Evolutionary conservation across 768 basidiomycete genomes (phyloP), one percentile per base, ranked within the genome.

Genomic region (Steccherinum ochraceum): DNA sequence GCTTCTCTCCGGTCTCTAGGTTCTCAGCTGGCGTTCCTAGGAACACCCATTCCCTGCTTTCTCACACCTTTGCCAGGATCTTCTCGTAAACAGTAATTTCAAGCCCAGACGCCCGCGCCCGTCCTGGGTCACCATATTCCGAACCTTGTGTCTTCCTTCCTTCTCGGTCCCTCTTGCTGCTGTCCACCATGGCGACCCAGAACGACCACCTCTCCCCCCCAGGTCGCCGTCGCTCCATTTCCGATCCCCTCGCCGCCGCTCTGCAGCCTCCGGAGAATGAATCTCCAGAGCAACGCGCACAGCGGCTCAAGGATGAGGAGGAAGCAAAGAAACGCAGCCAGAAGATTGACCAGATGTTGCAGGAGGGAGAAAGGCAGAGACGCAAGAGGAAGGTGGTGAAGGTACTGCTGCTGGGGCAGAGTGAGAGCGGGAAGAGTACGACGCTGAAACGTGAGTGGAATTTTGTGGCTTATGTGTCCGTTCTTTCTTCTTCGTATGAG

Each of bases 401-500:
- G 62, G 79, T 92, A 48, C 72, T 92, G 49, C 74, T 92, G 54
- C 80, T 92, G 40, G 89, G 89, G 47, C 89, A 92, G 76, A 90
- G 89, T 54, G 89, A 91, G 75, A 89, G 86, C 60, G 89, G 89
- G 39, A 92, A 91, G 74, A 89, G 86, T 63, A 92, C 89, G 7
- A 89, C 88, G 5, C 74, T 91, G 59, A 90, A 90, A 72, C 89
- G 89, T 90, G 74, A 80, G 88, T 83, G 41, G n/a, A 5, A 18
- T 35, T 35, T 16, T 35, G 30, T 35, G 7, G n/a, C 30, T 35
- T 35, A 16, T 35, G 30, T 35, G 7, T 7, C 30, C 16, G 30
- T 16, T 7, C 16, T 16, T 35, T 35, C 30, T 35, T n/a, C 7
- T 35, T 16, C 30, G 30, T 35, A 35, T 7, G 30, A 16, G 16